These are phyloP conservation scores for Phytopythium montanum DNA, from an alignment of 352 stramenopile genomes.

Conservation along the genomic window DNA sequence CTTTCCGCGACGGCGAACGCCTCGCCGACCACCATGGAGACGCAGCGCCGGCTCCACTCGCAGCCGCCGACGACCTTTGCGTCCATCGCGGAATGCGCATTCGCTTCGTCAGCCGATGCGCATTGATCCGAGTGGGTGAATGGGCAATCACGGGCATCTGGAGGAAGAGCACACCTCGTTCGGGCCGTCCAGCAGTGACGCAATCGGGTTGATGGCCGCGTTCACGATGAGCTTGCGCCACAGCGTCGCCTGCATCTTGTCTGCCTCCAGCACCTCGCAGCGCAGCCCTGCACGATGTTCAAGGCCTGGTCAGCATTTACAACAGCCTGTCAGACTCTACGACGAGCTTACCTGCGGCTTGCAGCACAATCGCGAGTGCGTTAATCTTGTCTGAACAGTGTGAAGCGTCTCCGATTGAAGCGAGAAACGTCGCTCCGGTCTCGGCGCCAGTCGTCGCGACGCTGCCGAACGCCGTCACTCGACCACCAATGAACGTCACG, in stretches of 20 bases:
- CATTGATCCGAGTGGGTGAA: background rate
- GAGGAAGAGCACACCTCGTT: slow-evolving; percentile 37
- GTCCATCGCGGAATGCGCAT: slow-evolving; percentile 2
- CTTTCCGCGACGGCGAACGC: slow-evolving; percentile 38
- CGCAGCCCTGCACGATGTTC: slow-evolving; percentile 30
- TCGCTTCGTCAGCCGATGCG: slow-evolving; percentile 1
- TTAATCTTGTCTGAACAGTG: slow-evolving; percentile 12
- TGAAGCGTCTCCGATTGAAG: slow-evolving; percentile 17
- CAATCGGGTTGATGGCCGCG: slow-evolving; percentile 72
- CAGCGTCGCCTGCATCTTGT: slow-evolving; percentile 55
- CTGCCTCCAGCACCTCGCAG: slow-evolving; percentile 32
- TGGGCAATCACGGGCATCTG: background rate
- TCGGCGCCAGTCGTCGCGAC: slow-evolving; percentile 51
- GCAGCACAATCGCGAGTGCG: slow-evolving; percentile 27
- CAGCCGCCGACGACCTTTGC: slow-evolving; percentile 36
- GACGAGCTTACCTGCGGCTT: slow-evolving; percentile 28
- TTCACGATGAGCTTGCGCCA: slow-evolving; percentile 85
- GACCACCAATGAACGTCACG: slow-evolving; percentile 66
- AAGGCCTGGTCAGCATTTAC: too few species aligned
- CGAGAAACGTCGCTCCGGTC: slow-evolving; percentile 44
- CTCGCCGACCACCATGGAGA: slow-evolving; percentile 57
- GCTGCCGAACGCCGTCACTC: slow-evolving; percentile 29
- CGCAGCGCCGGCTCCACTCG: slow-evolving; percentile 37
- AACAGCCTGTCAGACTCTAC: background rate
- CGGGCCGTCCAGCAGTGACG: slow-evolving; percentile 46